Evolutionary conservation across 2,329 filamentous ascomycete species (phyloP).

Genomic region (Penicillium sp.): DNA sequence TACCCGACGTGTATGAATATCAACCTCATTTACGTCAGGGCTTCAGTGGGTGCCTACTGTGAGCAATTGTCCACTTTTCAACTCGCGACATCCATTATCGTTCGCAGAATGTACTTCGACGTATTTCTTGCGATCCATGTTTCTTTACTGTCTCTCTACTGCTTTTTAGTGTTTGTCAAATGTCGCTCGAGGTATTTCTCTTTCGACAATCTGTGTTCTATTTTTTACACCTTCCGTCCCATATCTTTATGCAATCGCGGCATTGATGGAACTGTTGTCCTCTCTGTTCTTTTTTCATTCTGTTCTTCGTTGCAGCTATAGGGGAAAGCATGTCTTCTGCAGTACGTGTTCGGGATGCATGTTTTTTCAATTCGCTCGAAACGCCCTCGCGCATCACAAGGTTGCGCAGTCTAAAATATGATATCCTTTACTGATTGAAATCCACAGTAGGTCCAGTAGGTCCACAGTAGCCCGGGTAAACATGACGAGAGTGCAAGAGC

Average conservation of each 20-base stretch:
- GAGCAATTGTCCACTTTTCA: neutral
- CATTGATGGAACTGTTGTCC: slow-evolving; percentile 4
- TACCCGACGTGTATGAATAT: neutral
- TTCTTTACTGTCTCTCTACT: slow-evolving; percentile 7
- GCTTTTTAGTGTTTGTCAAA: slow-evolving; percentile 3
- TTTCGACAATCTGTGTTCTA: neutral
- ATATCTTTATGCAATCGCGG: neutral
- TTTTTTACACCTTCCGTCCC: slow-evolving; percentile 11
- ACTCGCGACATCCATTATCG: slow-evolving; percentile 13
- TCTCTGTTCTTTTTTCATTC: slow-evolving; percentile 12
- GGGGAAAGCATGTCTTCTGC: slow-evolving; percentile 9
- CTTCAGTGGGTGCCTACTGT: neutral
- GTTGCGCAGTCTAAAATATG: slow-evolving; percentile 12
- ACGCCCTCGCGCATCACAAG: neutral
- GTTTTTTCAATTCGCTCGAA: slow-evolving; percentile 1
- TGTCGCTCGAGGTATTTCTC: neutral
- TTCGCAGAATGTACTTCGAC: slow-evolving; percentile 19
- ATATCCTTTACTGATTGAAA: slow-evolving; percentile 6
- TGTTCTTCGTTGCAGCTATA: slow-evolving; percentile 4
- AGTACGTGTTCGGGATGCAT: slow-evolving; percentile 22
- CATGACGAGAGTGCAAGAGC: neutral
- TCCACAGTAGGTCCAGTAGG: neutral
- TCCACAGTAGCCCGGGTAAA: neutral
- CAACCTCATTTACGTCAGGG: neutral
- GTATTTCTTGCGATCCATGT: slow-evolving; percentile 12